Base-by-base conservation (phyloP, 139 green algal genomes). In the Edaphochlamys debaryana region DNA sequence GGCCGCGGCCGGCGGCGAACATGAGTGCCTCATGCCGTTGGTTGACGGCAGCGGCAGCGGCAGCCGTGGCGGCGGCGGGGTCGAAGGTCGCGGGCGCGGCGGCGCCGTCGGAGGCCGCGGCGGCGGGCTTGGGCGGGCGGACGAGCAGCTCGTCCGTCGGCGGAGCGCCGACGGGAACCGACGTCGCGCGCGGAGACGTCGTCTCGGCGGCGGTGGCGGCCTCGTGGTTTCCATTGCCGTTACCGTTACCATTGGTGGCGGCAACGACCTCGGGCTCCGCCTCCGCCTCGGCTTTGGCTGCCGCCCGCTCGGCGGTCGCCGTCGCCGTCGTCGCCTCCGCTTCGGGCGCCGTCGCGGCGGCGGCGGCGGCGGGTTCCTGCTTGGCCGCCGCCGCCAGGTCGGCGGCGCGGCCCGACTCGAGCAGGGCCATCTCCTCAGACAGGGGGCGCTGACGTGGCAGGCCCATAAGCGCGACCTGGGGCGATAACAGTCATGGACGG, bases 31-130 rank as follows among this genome's bases (percentile, higher is more conserved):
- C 62, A 25, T n/a, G 34, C 3, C 62, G 60, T 63, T 74, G n/a
- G 41, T 64, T 73, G 17, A 37, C 17, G 15, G 42, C 62, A 2
- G 76, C 76, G 7, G 76, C 76, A 5, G 76, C 76, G 6, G 76
- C 76, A 3, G 63, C 76, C 27, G 23, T 73, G 62, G 76, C 76
- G 45, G 76, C 76, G 0, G 76, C 76, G n/a, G 63, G 63, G 63
- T 73, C 76, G 22, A 82, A 66, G 32, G n/a, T 2, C 0, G 27
- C 60, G 15, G 42, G 25, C 56, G 58, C 58, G 6, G 62, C 62
- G 15, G 75, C n/a, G 41, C 27, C 30, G n/a, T 41, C 54, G 4
- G 54, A 29, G 54, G 54, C 22, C 22, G 22, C 54, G 54, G 54
- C 22, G 11, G 63, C 19, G 22, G 30, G 7, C 71, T 34, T 23